phyloP scores from a whole-genome alignment of 805 yeast genomes.

The Grigorovia yakushimaensis region DNA sequence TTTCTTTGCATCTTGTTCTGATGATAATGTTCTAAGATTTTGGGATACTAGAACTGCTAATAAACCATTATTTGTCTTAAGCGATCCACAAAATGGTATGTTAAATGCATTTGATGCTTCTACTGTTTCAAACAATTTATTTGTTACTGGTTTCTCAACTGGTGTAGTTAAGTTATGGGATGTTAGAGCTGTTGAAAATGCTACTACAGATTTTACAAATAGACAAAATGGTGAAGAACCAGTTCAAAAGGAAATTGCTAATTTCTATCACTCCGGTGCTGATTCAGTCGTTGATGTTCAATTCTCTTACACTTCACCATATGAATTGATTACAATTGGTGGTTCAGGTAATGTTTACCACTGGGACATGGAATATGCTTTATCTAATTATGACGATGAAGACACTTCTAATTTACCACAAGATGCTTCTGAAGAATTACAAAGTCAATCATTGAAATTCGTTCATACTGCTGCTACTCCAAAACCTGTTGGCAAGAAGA shows the following conservation, averaged over 20 bases:
- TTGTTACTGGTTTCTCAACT: conserved; percentile 25
- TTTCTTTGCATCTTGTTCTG: conserved; percentile 25
- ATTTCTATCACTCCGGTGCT: conserved; percentile 24
- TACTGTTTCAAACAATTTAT: conserved; percentile 19
- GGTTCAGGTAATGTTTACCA: conserved; percentile 27
- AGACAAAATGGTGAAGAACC: conserved; percentile 24
- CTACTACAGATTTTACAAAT: conserved; percentile 16
- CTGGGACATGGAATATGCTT: conserved; percentile 30
- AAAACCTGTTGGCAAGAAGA: conserved; percentile 9
- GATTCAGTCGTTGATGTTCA: conserved; percentile 27
- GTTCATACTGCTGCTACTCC: conserved; percentile 24
- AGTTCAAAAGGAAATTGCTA: conserved; percentile 19
- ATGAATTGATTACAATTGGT: conserved; percentile 26
- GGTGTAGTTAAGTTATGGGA: conserved; percentile 30
- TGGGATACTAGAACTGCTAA: conserved; percentile 26
- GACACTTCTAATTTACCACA: conserved; percentile 16
- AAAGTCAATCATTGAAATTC: conserved; percentile 23
- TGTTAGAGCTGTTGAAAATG: conserved; percentile 22
- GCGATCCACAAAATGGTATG: conserved; percentile 22
- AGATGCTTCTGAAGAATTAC: conserved; percentile 16
- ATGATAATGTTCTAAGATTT: conserved; percentile 24
- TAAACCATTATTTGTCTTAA: conserved; percentile 18
- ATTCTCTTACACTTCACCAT: conserved; percentile 23
- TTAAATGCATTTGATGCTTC: conserved; percentile 24
- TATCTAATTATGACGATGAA: conserved; percentile 38